These are phyloP conservation scores for Schizophyllum commune DNA, from an alignment of 1,284 basidiomycete species.

Conservation along the genomic window DNA sequence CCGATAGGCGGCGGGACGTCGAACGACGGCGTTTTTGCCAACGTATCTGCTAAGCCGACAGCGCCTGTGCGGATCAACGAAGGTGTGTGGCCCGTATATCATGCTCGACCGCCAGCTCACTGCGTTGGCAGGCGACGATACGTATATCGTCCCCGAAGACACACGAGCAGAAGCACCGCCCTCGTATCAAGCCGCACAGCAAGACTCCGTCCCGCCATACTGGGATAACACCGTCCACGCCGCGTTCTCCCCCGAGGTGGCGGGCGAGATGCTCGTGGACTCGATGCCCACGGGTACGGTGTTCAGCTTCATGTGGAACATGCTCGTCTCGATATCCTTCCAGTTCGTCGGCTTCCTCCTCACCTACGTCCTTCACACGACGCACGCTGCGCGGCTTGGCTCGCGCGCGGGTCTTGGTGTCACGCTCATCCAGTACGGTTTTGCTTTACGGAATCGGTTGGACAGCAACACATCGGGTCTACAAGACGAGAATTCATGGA, in stretches of 20 bases:
- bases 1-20: conserved; percentile 66
- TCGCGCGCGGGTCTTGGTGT: conserved; percentile 92
- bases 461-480: conserved; percentile 16
- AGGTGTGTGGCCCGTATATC: conserved; percentile 32
- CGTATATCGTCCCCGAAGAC: conserved; percentile 72
- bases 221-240: conserved; percentile 96
- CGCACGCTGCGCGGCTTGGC: conserved; percentile 92
- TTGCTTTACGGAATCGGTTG: conserved; percentile 59
- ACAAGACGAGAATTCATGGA: conserved; percentile 17
- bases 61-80: conserved; percentile 50
- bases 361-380: conserved; percentile 90
- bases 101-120: background rate
- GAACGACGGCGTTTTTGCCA: conserved; percentile 95
- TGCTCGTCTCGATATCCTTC: conserved; percentile 92
- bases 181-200: conserved; percentile 84
- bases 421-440: conserved; percentile 92
- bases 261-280: conserved; percentile 72
- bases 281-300: conserved; percentile 70
- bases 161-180: conserved; percentile 78
- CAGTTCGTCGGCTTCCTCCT: conserved; percentile 96
- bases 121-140: conserved; percentile 52
- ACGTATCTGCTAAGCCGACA: conserved; percentile 88
- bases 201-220: conserved; percentile 94
- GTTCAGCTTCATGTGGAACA: conserved; percentile 89
- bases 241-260: conserved; percentile 47